Percentiles rank a stretch among this genome's conserved stretches.
Evolutionary conservation across 2,329 filamentous ascomycete genomes (phyloP).

Genomic region (Penicillium sp.): DNA sequence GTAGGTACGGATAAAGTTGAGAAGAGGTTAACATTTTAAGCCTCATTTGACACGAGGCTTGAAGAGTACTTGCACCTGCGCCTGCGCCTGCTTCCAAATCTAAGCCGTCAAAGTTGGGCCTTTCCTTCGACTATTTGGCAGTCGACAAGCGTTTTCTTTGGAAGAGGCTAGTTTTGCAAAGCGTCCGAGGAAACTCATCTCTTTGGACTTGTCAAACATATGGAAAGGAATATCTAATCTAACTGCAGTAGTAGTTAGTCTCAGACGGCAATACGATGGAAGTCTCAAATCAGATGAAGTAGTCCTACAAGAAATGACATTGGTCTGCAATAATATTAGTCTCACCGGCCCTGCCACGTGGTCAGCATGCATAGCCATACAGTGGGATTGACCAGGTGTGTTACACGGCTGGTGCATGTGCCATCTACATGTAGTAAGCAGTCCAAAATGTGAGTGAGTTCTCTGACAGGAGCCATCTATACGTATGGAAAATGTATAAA

Average conservation of each 20-base stretch:
- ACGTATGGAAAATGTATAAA: too few relatives aligned
- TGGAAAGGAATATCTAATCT: background rate
- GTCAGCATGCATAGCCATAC: background rate
- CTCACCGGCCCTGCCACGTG: background rate
- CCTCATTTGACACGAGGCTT: background rate
- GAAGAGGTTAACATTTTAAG: background rate
- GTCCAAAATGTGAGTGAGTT: too few relatives aligned
- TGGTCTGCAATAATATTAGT: background rate
- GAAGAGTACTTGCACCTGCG: background rate
- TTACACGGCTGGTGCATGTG: background rate
- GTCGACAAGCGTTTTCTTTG: background rate
- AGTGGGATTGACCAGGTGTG: background rate
- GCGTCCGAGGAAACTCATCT: background rate
- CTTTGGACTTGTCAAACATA: background rate
- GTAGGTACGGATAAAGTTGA: background rate
- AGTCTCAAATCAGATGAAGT: background rate
- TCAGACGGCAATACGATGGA: background rate
- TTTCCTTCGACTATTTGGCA: background rate
- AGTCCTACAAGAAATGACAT: background rate
- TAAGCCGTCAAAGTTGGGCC: too few relatives aligned
- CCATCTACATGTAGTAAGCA: background rate
- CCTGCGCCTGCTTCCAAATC: background rate
- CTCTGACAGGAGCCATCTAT: background rate
- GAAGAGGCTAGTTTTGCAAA: background rate
- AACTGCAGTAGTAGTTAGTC: background rate